Conservation (phyloP, 192 early-diverging fungal genomes). For the Gigaspora rosea region DNA sequence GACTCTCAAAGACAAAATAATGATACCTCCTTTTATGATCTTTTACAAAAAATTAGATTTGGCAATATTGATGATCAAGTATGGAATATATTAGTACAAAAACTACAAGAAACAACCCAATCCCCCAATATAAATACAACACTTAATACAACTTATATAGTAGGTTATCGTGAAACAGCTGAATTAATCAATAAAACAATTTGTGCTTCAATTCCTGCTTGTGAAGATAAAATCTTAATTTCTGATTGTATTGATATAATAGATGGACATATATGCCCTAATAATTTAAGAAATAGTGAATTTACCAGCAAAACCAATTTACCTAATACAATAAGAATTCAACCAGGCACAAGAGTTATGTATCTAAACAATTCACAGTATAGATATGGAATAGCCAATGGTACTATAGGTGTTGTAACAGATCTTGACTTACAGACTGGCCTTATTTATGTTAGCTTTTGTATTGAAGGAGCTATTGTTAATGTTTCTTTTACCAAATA, state of each 20-base stretch:
- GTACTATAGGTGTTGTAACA: too few species aligned
- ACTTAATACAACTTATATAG: conserved; percentile 13
- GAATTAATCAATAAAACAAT: background rate
- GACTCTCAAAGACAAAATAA: background rate
- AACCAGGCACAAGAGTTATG: background rate
- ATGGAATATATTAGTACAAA: background rate
- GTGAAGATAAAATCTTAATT: conserved; percentile 4
- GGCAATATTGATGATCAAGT: too few species aligned
- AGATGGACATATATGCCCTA: background rate
- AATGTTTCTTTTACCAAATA: too few species aligned
- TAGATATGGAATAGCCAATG: background rate
- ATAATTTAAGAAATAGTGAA: too few species aligned
- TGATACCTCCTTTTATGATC: background rate
- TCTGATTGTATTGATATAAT: background rate
- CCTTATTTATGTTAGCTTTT: too few species aligned
- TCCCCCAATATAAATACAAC: background rate
- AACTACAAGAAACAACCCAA: background rate
- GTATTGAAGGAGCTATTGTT: too few species aligned
- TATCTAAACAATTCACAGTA: background rate
- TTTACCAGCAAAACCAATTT: background rate
- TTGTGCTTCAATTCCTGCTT: background rate
- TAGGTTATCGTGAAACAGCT: background rate
- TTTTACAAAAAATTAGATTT: too few species aligned
- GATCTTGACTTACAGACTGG: too few species aligned
- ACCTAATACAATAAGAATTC: background rate